A percentile compares a stretch with the other conserved stretches of the same genome.
Conservation (phyloP, 1,139 yeast genomes). For the Groenewaldozyma auringiensis region DNA sequence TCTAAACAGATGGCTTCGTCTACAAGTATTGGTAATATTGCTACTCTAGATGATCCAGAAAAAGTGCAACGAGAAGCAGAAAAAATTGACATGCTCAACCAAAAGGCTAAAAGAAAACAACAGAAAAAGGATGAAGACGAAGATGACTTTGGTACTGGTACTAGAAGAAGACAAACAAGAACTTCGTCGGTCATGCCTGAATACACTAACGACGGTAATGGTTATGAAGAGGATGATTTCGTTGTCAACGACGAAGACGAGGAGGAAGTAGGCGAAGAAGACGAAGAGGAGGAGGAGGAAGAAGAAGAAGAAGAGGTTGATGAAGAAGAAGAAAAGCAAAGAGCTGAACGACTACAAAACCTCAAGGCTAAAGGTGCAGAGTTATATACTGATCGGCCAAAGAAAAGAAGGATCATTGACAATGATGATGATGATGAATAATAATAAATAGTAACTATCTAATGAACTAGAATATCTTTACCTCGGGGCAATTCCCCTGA, state of each 20-base stretch:
- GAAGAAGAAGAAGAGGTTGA: constrained; percentile 33
- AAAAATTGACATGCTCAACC: constrained; percentile 50
- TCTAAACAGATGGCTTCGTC: constrained; percentile 50
- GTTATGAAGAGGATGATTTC: constrained; percentile 47
- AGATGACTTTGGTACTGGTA: constrained; percentile 7
- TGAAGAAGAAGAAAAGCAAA: constrained; percentile 41
- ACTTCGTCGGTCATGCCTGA: constrained; percentile 26
- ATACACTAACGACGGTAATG: constrained; percentile 36
- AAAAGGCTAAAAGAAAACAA: constrained; percentile 38
- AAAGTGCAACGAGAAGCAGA: constrained; percentile 74
- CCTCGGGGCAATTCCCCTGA: constrained; percentile 15
- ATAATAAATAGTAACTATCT: neutral
- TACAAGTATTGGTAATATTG: constrained; percentile 55
- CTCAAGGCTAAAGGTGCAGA: constrained; percentile 53
- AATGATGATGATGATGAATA: constrained; percentile 46
- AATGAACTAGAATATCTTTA: neutral
- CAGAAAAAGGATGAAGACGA: constrained; percentile 58
- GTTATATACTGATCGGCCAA: constrained; percentile 33
- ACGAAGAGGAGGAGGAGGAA: constrained; percentile 28
- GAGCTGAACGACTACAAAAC: constrained; percentile 55
- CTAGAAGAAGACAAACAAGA: constrained; percentile 30
- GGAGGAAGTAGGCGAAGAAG: constrained; percentile 39
- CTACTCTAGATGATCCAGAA: constrained; percentile 83
- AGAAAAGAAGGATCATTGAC: constrained; percentile 35
- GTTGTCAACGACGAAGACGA: constrained; percentile 45